These are phyloP conservation scores for Chlamydomonas schloesseri DNA, from an alignment of 139 green algal species.

Conservation along the genomic window DNA sequence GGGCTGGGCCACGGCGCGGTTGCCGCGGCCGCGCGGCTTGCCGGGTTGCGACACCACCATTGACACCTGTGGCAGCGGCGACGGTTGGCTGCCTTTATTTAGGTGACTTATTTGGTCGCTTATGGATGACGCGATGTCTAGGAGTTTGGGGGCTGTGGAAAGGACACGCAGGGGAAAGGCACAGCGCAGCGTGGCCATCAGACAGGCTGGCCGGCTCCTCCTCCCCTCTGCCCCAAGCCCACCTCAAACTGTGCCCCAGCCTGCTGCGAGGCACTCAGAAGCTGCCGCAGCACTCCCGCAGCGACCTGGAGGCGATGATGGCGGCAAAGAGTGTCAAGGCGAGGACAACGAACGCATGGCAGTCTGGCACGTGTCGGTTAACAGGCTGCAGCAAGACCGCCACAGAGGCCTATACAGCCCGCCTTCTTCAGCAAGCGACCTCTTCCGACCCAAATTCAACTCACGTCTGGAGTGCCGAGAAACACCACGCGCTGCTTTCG, in stretches of 20 bases:
- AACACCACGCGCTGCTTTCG: neutral
- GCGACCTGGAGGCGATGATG: conserved; percentile 74
- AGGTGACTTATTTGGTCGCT: no score
- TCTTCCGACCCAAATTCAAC: neutral
- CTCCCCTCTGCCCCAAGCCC: no score
- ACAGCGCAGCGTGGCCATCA: no score
- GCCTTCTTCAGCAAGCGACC: no score
- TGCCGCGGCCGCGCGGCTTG: conserved; percentile 77
- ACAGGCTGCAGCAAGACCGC: no score
- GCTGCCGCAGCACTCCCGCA: conserved; percentile 73
- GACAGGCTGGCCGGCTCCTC: no score
- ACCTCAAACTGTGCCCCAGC: conserved; percentile 74
- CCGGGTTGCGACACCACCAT: conserved; percentile 89
- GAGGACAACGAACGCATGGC: neutral
- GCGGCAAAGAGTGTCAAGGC: neutral
- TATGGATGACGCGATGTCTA: neutral
- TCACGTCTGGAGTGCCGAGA: neutral
- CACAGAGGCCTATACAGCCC: no score
- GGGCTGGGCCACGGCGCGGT: conserved; percentile 68
- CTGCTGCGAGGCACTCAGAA: conserved; percentile 70
- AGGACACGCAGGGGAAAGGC: neutral
- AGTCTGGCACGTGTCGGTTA: no score
- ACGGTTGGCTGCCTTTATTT: neutral
- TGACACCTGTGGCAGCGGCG: conserved; percentile 60
- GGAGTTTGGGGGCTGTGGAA: no score